Evolutionary conservation across 164 flowering plant species (phyloP).

Genomic region (Tetracentron sinense): DNA sequence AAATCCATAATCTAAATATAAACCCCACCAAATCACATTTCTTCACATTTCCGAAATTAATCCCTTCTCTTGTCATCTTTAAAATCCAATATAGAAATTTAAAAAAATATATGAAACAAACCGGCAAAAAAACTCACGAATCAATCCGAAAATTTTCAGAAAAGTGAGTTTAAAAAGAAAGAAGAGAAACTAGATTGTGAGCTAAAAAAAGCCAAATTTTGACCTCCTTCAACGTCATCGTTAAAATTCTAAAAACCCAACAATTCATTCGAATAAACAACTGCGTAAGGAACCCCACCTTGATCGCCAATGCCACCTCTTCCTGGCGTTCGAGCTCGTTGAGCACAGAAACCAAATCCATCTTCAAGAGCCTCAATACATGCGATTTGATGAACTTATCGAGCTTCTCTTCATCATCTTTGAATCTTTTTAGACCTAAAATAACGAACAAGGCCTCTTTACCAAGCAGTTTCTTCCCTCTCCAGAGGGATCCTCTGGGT

Average conservation of each 20-base stretch:
- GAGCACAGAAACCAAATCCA: slow-evolving; percentile 81
- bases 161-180: background rate
- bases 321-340: slow-evolving; percentile 81
- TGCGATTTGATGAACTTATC: slow-evolving; percentile 65
- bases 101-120: too few species aligned
- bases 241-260: background rate
- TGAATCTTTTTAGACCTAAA: slow-evolving; percentile 66
- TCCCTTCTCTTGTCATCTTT: too few species aligned
- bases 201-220: background rate
- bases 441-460: slow-evolving; percentile 86
- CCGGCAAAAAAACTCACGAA: too few species aligned
- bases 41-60: too few species aligned
- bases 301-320: slow-evolving; percentile 59
- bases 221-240: background rate
- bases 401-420: slow-evolving; percentile 69
- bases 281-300: slow-evolving; percentile 34
- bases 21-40: too few species aligned
- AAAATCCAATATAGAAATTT: too few species aligned
- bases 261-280: background rate
- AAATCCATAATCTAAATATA: too few species aligned
- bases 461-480: slow-evolving; percentile 78
- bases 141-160: too few species aligned
- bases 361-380: slow-evolving; percentile 70
- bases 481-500: slow-evolving; percentile 92
- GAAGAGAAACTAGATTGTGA: background rate